These are phyloP conservation scores for Fraxinus excelsior DNA, from an alignment of 257 asterid species.

Conservation along the genomic window DNA sequence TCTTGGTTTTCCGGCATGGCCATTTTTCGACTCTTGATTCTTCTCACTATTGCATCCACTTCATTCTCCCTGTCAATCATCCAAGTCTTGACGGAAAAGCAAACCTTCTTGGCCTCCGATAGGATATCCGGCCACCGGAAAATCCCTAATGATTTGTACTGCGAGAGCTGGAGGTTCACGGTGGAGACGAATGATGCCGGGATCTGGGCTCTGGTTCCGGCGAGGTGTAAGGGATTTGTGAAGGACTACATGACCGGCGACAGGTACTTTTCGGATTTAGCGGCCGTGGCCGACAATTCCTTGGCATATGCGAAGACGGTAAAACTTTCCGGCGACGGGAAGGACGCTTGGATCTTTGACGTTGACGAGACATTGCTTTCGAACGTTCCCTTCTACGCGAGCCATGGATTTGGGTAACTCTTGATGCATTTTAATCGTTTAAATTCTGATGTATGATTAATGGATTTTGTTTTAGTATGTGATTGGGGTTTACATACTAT, in stretches of 20 bases:
- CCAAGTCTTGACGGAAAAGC: conserved; percentile 32
- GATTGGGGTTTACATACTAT: not conserved
- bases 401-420: conserved; percentile 73
- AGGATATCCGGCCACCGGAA: conserved; percentile 34
- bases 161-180: conserved; percentile 83
- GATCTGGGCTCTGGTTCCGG: conserved; percentile 51
- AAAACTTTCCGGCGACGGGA: conserved; percentile 46
- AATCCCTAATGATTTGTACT: conserved; percentile 34
- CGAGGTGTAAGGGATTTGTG: conserved; percentile 53
- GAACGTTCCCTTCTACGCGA: conserved; percentile 70
- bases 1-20: conserved; percentile 35
- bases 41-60: conserved; percentile 34
- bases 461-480: not conserved
- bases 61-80: conserved; percentile 43
- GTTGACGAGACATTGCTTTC: conserved; percentile 85
- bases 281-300: conserved; percentile 62
- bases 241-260: conserved; percentile 57
- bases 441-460: not conserved
- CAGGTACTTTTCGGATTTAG: conserved; percentile 52
- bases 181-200: conserved; percentile 84
- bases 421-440: not conserved
- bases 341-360: conserved; percentile 88
- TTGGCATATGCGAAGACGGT: conserved; percentile 47
- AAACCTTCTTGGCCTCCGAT: conserved; percentile 17
- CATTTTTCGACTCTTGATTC: conserved; percentile 28